Evolutionary conservation across 768 basidiomycete genomes (phyloP).

Genomic region (Amanita rimosa): DNA sequence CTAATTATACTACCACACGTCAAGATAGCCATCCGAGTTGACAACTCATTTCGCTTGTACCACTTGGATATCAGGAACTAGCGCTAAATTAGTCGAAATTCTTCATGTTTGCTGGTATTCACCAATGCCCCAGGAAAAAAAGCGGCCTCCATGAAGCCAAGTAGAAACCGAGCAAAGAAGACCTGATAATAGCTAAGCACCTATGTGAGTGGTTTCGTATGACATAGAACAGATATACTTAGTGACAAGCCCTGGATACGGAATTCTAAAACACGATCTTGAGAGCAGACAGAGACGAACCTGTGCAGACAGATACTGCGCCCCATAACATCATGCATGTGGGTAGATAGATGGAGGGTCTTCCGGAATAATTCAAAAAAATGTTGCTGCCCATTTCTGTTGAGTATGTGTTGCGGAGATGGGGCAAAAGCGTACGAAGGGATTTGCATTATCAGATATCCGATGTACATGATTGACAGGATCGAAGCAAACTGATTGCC

Average conservation of each 20-base stretch:
- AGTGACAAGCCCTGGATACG: slow-evolving; percentile 27
- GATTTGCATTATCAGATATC: slow-evolving; percentile 63
- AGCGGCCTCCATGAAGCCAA: slow-evolving; percentile 66
- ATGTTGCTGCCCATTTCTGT: slow-evolving; percentile 38
- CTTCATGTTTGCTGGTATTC: slow-evolving; percentile 5
- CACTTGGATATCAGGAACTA: slow-evolving; percentile 51
- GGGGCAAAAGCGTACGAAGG: slow-evolving; percentile 41
- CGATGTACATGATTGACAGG: slow-evolving; percentile 52
- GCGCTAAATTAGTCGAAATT: neutral
- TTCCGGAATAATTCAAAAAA: slow-evolving; percentile 51
- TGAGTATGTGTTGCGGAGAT: neutral
- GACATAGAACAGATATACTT: slow-evolving; percentile 14
- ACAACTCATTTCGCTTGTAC: slow-evolving; percentile 68
- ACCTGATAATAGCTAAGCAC: slow-evolving; percentile 45
- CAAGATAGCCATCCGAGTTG: slow-evolving; percentile 54
- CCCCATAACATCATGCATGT: slow-evolving; percentile 62
- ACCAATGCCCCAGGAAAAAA: slow-evolving; percentile 61
- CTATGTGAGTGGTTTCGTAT: neutral
- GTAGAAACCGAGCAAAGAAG: slow-evolving; percentile 59
- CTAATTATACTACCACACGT: slow-evolving; percentile 65
- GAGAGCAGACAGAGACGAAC: slow-evolving; percentile 15
- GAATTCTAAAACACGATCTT: neutral
- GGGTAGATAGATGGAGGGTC: slow-evolving; percentile 55
- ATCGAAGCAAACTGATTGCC: slow-evolving; percentile 53
- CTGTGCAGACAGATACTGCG: slow-evolving; percentile 35